Conservation (phyloP, 306 rosid genomes). For the Chamaecrista fasciculata region DNA sequence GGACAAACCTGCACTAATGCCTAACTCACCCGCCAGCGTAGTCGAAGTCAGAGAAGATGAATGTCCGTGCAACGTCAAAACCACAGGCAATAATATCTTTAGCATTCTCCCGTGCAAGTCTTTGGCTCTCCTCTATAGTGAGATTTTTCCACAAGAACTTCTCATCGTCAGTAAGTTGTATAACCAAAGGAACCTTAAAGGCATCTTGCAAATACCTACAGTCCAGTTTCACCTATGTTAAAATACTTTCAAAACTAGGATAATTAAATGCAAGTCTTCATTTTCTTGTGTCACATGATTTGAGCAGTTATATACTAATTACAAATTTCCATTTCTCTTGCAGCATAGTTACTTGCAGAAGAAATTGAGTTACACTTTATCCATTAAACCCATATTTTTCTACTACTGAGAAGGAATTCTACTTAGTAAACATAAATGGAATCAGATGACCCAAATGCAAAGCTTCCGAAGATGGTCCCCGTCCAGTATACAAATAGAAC, state of each 20-base stretch:
- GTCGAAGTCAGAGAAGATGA: conserved; percentile 76
- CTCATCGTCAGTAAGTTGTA: conserved; percentile 95
- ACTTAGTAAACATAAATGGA: conserved; percentile 92
- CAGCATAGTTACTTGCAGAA: neutral
- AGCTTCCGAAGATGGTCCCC: conserved; percentile 94
- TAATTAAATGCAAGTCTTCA: neutral
- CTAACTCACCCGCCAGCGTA: conserved; percentile 81
- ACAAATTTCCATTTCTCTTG: neutral
- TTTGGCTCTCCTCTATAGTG: conserved; percentile 67
- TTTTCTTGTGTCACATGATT: neutral
- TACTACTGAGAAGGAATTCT: neutral
- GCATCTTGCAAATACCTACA: conserved; percentile 92
- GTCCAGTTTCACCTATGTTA: conserved; percentile 14
- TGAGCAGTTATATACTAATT: neutral
- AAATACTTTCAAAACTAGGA: conserved; percentile 12
- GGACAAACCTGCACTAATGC: conserved; percentile 7
- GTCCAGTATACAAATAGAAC: conserved; percentile 85
- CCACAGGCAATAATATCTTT: conserved; percentile 98
- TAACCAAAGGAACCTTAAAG: conserved; percentile 91
- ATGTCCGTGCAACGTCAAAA: conserved; percentile 78
- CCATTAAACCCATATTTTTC: neutral
- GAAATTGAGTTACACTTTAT: neutral
- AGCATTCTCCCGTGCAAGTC: conserved; percentile 90
- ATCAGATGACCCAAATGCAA: conserved; percentile 89
- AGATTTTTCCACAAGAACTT: conserved; percentile 89